Base-by-base conservation (phyloP, 2,329 filamentous ascomycete species). In the Akanthomyces muscarius region DNA sequence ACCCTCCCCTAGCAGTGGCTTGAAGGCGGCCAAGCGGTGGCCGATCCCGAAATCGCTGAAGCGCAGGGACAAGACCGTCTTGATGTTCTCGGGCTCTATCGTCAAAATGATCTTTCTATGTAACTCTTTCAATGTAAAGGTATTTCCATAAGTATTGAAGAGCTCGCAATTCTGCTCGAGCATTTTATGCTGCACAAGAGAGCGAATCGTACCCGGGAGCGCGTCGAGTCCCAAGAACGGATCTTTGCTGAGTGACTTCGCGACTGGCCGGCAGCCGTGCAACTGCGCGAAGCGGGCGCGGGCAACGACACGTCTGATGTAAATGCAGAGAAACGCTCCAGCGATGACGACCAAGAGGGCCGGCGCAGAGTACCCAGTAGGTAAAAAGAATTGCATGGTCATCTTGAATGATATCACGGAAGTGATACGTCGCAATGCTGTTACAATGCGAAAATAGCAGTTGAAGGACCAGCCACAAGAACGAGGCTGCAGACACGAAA, bases 11-110 rank as follows among this genome's bases (percentile, higher is more conserved):
- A 78, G 69, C 1, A 78, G 66, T 11, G 74, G 71, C 21, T 61
- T 33, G 60, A 77, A 73, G 8, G 69, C 68, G 21, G 66, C 72
- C 25, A 60, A 66, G 63, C 66, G 59, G 47, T 62, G 63, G 33
- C 68, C 72, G 56, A 71, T 72, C 38, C 69, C 67, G 56, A 76
- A 85, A 61, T 84, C 79, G 11, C 74, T 70, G 66, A 83, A 84
- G 36, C 80, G 77, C 1, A 76, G 76, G 0, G 81, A 77, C 1
- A 85, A 74, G 7, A 84, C 73, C 0, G 81, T 76, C 66, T 83
- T 79, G 58, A 85, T 72, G 63, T 84, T 84, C 52, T 78, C 76
- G 1, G 77, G 75, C 45, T 83, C 81, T 11, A 69, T 69, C 3
- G 72, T 77, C 36, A 65, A 13, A 30, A 69, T 61, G 21, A 58